phyloP scores from a whole-genome alignment of 108 stramenopile species.

The Pseudonitzschia delicatissima region DNA sequence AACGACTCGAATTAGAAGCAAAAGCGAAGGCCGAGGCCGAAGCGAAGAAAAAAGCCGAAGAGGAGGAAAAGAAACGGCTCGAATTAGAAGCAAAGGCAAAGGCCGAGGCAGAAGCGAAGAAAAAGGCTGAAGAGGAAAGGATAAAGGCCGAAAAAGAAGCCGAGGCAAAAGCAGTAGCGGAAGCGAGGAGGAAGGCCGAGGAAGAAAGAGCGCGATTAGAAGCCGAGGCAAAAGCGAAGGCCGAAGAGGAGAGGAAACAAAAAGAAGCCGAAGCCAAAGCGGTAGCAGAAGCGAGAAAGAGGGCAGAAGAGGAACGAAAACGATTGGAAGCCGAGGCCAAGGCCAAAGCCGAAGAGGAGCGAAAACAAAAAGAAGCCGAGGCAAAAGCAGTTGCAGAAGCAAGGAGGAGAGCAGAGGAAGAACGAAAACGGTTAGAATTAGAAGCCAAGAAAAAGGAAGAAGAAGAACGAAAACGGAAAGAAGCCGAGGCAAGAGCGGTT shows the following conservation, averaged over 20 bases:
- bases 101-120: background rate
- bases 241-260: background rate
- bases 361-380: background rate
- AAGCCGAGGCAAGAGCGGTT: background rate
- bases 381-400: conserved; percentile 5
- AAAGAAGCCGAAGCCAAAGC: background rate
- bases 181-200: background rate
- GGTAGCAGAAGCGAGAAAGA: background rate
- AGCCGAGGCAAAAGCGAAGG: background rate
- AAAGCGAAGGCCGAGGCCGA: background rate
- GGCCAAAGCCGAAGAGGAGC: conserved; percentile 6
- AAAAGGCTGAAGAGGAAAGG: background rate
- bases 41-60: background rate
- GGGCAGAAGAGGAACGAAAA: conserved; percentile 4
- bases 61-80: background rate
- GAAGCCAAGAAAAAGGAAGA: background rate
- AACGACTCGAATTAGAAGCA: background rate
- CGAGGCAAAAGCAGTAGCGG: background rate
- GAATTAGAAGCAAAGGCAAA: background rate
- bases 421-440: too few species aligned
- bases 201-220: background rate
- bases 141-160: background rate
- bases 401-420: background rate
- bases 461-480: background rate
- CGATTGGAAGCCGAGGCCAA: background rate